Evolutionary conservation across 176 grass and related monocot species (phyloP).

Genomic region (Leersia perrieri): DNA sequence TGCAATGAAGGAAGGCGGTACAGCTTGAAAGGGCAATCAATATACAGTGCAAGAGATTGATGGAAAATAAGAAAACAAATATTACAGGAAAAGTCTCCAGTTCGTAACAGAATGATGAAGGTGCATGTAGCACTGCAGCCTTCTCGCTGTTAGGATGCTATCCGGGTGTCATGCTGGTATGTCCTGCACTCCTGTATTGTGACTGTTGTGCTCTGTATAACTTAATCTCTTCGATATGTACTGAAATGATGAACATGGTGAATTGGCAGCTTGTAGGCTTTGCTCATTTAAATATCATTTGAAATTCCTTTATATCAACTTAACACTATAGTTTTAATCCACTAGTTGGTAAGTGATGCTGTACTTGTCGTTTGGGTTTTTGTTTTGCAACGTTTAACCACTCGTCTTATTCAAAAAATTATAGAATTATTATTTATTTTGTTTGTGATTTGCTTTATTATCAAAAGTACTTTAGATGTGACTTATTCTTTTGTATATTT

Average conservation of each 20-base stretch:
- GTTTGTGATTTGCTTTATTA: too few species aligned
- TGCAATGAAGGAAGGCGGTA: background rate
- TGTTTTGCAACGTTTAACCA: too few species aligned
- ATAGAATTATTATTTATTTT: too few species aligned
- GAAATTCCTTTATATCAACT: slow-evolving; percentile 9
- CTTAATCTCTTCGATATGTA: background rate
- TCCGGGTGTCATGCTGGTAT: background rate
- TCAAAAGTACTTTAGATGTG: too few species aligned
- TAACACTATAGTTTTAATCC: background rate
- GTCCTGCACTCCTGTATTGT: background rate
- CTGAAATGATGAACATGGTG: slow-evolving; percentile 16
- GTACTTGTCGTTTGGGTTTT: too few species aligned
- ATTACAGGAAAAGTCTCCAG: slow-evolving; percentile 23
- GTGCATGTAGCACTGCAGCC: slow-evolving; percentile 24
- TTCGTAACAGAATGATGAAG: slow-evolving; percentile 36
- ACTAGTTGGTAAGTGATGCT: slow-evolving; percentile 6
- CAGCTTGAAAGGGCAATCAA: slow-evolving; percentile 30
- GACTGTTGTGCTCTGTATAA: background rate
- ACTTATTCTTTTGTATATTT: too few species aligned
- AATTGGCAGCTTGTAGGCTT: background rate
- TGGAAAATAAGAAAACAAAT: slow-evolving; percentile 8
- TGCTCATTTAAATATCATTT: slow-evolving; percentile 18
- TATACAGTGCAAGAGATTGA: background rate
- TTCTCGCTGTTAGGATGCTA: background rate
- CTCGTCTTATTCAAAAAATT: too few species aligned